Base-by-base conservation (phyloP, 2,329 filamentous ascomycete genomes). In the Ceratocystis papillata region DNA sequence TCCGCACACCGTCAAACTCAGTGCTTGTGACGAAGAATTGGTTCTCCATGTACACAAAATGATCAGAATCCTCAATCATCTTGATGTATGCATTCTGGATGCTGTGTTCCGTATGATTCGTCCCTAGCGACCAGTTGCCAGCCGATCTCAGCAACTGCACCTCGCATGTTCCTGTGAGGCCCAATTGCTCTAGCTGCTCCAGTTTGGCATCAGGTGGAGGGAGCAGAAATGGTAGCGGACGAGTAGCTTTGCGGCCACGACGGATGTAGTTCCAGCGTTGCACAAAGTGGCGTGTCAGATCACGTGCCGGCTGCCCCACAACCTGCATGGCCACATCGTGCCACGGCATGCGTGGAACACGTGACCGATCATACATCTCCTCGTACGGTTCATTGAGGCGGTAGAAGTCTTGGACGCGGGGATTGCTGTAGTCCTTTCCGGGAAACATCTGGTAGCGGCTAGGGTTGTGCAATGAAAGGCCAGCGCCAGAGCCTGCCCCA, bases 261-360 rank as follows among this genome's bases (percentile, higher is more conserved):
- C 96, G 83, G 50, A 99, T 86, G 71, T 97, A 97, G 74, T 97
- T 97, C 94, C 94, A 99, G 68, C 94, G 84, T 75, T 99, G 94
- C 3, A 97, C 91, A 73, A 99, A 99, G 75, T 97, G 94, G 25
- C 94, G 85, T 1, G 92, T 96, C 69, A 97, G 79, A 76, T 99
- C 94, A 70, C 94, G 84, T 12, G 94, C 93, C 2, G 94, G 94
- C 74, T 97, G 94, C 3, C 94, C 94, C 55, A 97, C 91, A 53
- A 99, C 87, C 75, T 97, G 94, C 94, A 99, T 97, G 2, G 88
- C 86, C 69, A 99, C 91, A 74, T 99, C 94, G 72, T 99, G 94
- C 94, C 94, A 99, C 1, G 94, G 93, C 94, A 97, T 99, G 69
- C 94, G 82, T 1, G 94, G 91, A 20, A 93, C 83, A 73, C 88